phyloP scores from a whole-genome alignment of 1,284 basidiomycete species.

The Wallemia mellicola region DNA sequence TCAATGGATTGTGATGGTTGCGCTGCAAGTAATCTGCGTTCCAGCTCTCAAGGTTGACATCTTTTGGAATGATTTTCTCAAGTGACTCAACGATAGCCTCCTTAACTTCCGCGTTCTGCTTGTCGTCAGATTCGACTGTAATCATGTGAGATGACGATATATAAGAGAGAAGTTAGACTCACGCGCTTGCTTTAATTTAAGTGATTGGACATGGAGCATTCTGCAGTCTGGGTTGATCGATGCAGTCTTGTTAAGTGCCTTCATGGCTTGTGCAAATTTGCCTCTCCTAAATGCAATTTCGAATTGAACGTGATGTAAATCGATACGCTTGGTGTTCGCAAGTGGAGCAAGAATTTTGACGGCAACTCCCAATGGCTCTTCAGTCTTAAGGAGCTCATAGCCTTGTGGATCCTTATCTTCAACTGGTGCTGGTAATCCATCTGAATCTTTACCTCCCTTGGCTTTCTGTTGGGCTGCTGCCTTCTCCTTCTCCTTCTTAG shows the following conservation, averaged over 20 bases:
- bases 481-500: constrained; percentile 51
- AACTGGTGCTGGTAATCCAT: constrained; percentile 20
- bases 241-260: background rate
- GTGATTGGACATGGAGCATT: background rate
- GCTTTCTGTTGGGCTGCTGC: constrained; percentile 32
- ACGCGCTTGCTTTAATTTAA: background rate
- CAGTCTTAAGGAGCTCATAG: constrained; percentile 28
- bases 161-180: background rate
- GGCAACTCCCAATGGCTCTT: constrained; percentile 47
- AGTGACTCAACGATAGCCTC: background rate
- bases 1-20: constrained; percentile 7
- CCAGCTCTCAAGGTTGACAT: background rate
- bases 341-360: constrained; percentile 41
- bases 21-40: constrained; percentile 4
- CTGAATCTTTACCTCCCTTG: constrained; percentile 41
- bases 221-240: background rate
- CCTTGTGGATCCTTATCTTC: constrained; percentile 69
- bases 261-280: background rate
- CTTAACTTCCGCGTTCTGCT: background rate
- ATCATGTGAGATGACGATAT: background rate
- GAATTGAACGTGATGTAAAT: constrained; percentile 31
- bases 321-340: constrained; percentile 18
- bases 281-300: constrained; percentile 37
- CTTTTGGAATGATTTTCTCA: background rate
- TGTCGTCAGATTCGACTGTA: background rate